Percentiles rank a stretch among this genome's conserved stretches.
These are phyloP conservation scores for Bidens hawaiensis DNA, from an alignment of 140 eudicot species.

Conservation along the genomic window DNA sequence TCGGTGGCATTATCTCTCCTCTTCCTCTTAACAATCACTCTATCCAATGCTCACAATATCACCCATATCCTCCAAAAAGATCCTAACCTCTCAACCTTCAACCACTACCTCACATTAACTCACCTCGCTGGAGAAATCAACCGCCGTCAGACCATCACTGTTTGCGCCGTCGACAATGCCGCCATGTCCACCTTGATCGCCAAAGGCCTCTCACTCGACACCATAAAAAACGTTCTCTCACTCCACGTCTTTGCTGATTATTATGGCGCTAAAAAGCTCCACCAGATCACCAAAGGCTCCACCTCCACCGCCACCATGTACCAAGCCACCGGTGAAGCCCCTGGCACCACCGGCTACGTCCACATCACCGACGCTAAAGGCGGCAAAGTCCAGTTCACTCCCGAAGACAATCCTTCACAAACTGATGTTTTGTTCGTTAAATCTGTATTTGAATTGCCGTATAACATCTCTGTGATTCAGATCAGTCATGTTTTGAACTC, in stretches of 20 bases:
- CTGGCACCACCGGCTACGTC: conserved; percentile 68
- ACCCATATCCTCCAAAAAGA: conserved; percentile 53
- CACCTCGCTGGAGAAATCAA: conserved; percentile 78
- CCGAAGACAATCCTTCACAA: conserved; percentile 38
- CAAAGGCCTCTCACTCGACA: conserved; percentile 33
- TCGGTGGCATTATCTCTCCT: conserved; percentile 24
- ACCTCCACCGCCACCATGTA: conserved; percentile 68
- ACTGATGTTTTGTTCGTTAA: conserved; percentile 44
- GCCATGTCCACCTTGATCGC: conserved; percentile 49
- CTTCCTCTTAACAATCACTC: conserved; percentile 15
- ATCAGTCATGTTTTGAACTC: conserved; percentile 55
- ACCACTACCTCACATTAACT: conserved; percentile 79
- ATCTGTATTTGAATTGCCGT: conserved; percentile 49
- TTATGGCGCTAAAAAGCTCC: conserved; percentile 71
- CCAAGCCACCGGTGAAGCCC: conserved; percentile 77
- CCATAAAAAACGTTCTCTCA: conserved; percentile 56
- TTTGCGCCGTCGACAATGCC: conserved; percentile 69
- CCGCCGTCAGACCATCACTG: conserved; percentile 72
- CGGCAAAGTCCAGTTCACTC: conserved; percentile 55
- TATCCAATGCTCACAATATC: conserved; percentile 45
- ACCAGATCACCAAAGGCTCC: conserved; percentile 61
- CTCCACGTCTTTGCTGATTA: conserved; percentile 72
- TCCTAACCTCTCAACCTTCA: conserved; percentile 75
- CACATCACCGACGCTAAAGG: conserved; percentile 62
- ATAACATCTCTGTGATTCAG: conserved; percentile 63